Conservation (phyloP, 1,284 basidiomycete species). For the Clitocybe nebularis region DNA sequence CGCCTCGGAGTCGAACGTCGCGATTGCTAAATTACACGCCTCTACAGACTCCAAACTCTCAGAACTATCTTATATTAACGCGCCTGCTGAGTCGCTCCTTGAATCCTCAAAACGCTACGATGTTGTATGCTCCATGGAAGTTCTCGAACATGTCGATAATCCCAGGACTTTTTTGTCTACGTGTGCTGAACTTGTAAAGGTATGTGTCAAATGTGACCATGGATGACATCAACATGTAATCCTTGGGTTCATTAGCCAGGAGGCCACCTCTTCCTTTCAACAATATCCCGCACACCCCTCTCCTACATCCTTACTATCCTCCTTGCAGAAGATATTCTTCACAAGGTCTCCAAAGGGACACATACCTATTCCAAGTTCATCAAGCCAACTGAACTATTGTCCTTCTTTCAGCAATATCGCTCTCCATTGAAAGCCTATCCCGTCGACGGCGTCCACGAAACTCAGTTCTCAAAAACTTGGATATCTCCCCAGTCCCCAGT, state of each 20-base stretch:
- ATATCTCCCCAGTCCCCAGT: conserved; percentile 34
- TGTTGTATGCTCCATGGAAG: conserved; percentile 96
- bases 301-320: conserved; percentile 89
- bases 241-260: conserved; percentile 62
- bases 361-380: conserved; percentile 93
- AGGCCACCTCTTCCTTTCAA: conserved; percentile 93
- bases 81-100: conserved; percentile 74
- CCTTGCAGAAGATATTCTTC: conserved; percentile 81
- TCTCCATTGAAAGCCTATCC: conserved; percentile 27
- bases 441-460: conserved; percentile 11
- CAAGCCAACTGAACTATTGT: conserved; percentile 83
- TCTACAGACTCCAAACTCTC: conserved; percentile 64
- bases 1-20: conserved; percentile 84
- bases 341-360: conserved; percentile 85
- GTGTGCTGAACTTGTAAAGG: conserved; percentile 83
- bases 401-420: conserved; percentile 71
- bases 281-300: conserved; percentile 92
- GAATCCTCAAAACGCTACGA: conserved; percentile 71
- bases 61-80: conserved; percentile 63
- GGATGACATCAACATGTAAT: conserved; percentile 5
- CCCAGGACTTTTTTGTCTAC: conserved; percentile 81
- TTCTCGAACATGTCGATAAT: conserved; percentile 95
- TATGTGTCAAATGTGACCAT: conserved; percentile 28
- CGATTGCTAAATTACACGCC: conserved; percentile 84
- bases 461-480: conserved; percentile 27